Base-by-base conservation (phyloP, 2,329 filamentous ascomycete species). In the Dendryphion nanum region DNA sequence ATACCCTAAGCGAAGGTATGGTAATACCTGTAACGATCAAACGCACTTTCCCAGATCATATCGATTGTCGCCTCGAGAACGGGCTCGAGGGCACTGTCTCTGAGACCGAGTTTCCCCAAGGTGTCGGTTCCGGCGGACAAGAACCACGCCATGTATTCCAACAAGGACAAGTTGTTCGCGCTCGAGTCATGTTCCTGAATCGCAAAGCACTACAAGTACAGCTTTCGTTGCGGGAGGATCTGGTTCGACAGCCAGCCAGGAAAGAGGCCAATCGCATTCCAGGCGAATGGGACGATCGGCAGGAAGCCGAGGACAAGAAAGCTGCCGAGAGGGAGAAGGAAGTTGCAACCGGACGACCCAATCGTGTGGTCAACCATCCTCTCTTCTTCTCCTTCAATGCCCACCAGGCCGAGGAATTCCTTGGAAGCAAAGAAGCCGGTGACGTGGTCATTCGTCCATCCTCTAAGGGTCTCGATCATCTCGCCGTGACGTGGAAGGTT, bases 401-500 rank as follows among this genome's bases (percentile, higher is more conserved):
- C 19, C 82, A 83, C 2, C 89, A 97, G 68, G 93, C 93, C 1
- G 89, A 97, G 67, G 89, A 97, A 64, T 97, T 85, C 63, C 78
- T 98, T 20, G 89, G 89, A 29, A 87, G 86, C 12, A 88, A 94
- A 63, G 80, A 85, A 35, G 77, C 83, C 5, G 93, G 93, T 33
- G 93, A 97, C 64, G 85, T 94, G 38, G 89, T 98, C 44, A 96
- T 98, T 58, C 85, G 93, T 30, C 91, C 93, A 3, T 96, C 89
- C 1, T 95, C 89, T 18, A 95, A 95, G 66, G 93, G 93, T 30
- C 86, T 89, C 41, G 93, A 98, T 64, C 93, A 98, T 71, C 75
- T 98, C 38, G 89, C 91, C 6, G 82, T 98, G 32, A 98, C 93
- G 0, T 98, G 93, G 93, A 98, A 98, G 73, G 90, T 98, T 12